These are phyloP conservation scores for Artemisia annua DNA, from an alignment of 129 eudicot genomes.

Conservation along the genomic window DNA sequence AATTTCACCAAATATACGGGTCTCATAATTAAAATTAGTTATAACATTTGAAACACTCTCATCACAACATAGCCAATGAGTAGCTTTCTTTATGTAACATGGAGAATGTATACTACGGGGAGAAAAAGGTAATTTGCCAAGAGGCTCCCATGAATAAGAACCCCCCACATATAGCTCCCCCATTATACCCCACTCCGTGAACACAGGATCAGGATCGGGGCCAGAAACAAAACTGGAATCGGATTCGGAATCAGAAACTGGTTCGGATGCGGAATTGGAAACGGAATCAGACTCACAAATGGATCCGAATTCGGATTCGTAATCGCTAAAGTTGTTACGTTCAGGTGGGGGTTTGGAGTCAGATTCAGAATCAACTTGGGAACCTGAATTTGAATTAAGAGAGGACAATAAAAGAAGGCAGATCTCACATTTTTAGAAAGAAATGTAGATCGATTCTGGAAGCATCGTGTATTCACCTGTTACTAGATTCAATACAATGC, in stretches of 20 bases:
- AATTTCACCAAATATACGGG: slow-evolving; percentile 16
- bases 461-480: slow-evolving; percentile 30
- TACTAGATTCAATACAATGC: slow-evolving; percentile 26
- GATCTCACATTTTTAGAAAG: slow-evolving; percentile 2
- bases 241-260: background rate
- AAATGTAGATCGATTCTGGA: slow-evolving; percentile 12
- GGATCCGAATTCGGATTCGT: background rate
- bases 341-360: background rate
- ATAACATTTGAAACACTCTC: background rate
- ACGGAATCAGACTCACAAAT: background rate
- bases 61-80: slow-evolving; percentile 31
- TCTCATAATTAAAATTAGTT: slow-evolving; percentile 24
- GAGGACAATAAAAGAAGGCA: slow-evolving; percentile 14
- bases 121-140: slow-evolving; percentile 1
- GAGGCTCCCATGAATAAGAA: slow-evolving; percentile 26
- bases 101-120: slow-evolving; percentile 10
- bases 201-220: background rate
- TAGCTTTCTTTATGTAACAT: slow-evolving; percentile 16
- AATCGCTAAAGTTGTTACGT: too few relatives aligned
- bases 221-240: background rate
- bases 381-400: background rate
- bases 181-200: slow-evolving; percentile 12
- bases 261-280: background rate
- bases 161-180: slow-evolving; percentile 27
- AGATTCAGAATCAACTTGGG: background rate